Evolutionary conservation across 2,329 filamentous ascomycete genomes (phyloP), one percentile per base, ranked within the genome.

Genomic region (Teratosphaeria epicoccoides): DNA sequence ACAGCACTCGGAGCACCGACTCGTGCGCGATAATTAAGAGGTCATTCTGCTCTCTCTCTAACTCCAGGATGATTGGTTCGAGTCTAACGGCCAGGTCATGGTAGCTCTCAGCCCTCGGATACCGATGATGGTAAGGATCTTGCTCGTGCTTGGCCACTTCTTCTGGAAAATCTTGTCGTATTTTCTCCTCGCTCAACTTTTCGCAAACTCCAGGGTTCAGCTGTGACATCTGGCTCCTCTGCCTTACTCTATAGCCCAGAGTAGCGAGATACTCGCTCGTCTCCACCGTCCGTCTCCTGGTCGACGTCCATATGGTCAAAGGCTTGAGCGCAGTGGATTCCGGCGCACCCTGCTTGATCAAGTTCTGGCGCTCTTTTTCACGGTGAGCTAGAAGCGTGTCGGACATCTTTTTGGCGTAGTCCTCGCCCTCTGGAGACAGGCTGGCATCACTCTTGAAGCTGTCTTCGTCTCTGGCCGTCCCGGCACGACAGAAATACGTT

Each of bases 11-110:
- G 46, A 98, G 78, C n/a, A 98, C 93, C 49, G 88, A 95, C 69
- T 98, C 93, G 68, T 98, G 93, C 0, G 93, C 93, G 60, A 98
- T 96, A 65, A 98, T 96, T 49, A 98, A 79, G n/a, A 98, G 78
- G 66, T 98, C 93, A 59, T 94, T 95, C 62, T 96, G 88, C 72
- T 98, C 93, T 43, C 93, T 84, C 73, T 98, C 93, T 12, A 98
- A 80, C 68, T 98, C 93, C 25, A 98, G 80, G 64, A 98, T 98
- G 63, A 98, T 95, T 40, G 93, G 94, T 68, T 98, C 93, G 46
- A 98, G 82, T 22, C 93, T 87, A 54, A 98, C 93, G n/a, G 93
- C 93, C 43, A 98, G 82, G 65, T 98, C 93, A 67, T 98, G 93
- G 70, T 98, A 98, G 7, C 91, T 97, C 76, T 98, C 93, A 55